Evolutionary conservation across 78 protist genomes (phyloP).

Genomic region (Pelomyxa schiedti): DNA sequence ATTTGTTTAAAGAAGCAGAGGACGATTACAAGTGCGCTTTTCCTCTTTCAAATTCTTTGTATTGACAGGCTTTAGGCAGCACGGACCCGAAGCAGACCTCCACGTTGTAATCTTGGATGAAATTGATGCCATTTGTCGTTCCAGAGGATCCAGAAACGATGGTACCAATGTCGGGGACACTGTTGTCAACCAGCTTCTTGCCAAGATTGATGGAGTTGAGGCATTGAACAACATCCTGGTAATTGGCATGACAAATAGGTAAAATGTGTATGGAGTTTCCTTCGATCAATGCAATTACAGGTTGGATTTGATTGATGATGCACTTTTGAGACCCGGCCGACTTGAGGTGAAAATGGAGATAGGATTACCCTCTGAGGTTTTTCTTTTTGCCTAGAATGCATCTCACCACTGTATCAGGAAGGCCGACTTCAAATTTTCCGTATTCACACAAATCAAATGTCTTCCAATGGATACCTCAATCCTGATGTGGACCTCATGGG

Average conservation of each 20-base stretch:
- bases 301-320: slow-evolving; percentile 95
- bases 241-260: slow-evolving; percentile 98
- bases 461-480: slow-evolving; percentile 35
- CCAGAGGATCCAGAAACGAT: slow-evolving; percentile 58
- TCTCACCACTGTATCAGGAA: slow-evolving; percentile 88
- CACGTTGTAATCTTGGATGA: slow-evolving; percentile 98
- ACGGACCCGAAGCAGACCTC: slow-evolving; percentile 82
- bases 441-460: slow-evolving; percentile 84
- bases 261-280: neutral
- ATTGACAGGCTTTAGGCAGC: slow-evolving; percentile 59
- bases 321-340: slow-evolving; percentile 95
- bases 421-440: slow-evolving; percentile 89
- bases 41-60: slow-evolving; percentile 14
- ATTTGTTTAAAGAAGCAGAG: slow-evolving; percentile 85
- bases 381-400: no score
- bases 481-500: slow-evolving; percentile 63
- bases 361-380: slow-evolving; percentile 52
- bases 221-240: slow-evolving; percentile 94
- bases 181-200: slow-evolving; percentile 95
- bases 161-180: slow-evolving; percentile 88
- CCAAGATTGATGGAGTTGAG: slow-evolving; percentile 98
- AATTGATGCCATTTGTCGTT: slow-evolving; percentile 95
- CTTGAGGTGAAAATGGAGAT: slow-evolving; percentile 94
- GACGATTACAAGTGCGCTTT: slow-evolving; percentile 8
- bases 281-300: neutral